A percentile compares a stretch with the other conserved stretches of the same genome.
Conservation (phyloP, 169 alveolate species). For the Babesia gibsoni region DNA sequence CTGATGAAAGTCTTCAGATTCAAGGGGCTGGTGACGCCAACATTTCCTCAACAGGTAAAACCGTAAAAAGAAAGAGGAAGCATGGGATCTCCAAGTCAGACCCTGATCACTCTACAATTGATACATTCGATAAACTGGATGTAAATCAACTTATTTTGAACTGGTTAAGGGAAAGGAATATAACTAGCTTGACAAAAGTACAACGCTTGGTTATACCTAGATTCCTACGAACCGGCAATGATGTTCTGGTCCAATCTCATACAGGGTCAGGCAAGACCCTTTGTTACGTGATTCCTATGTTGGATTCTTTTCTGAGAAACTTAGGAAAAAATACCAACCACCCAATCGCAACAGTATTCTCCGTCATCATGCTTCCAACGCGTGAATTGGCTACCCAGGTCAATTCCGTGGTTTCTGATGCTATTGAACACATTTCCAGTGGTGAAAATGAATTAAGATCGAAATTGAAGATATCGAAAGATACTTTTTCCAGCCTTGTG, state of each 20-base stretch:
- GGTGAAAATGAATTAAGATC: background rate
- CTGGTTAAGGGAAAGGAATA: constrained; percentile 32
- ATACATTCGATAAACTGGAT: constrained; percentile 13
- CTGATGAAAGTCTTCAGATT: no score
- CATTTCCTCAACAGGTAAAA: background rate
- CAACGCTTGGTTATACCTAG: constrained; percentile 39
- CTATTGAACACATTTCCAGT: background rate
- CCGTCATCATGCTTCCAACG: constrained; percentile 94
- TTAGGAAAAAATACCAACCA: background rate
- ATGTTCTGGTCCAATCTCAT: constrained; percentile 58
- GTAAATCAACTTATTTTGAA: constrained; percentile 6
- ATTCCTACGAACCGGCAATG: constrained; percentile 37
- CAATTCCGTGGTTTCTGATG: constrained; percentile 12
- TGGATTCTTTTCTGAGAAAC: constrained; percentile 25
- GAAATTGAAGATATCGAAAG: background rate
- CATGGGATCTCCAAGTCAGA: no score
- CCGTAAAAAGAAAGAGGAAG: no score
- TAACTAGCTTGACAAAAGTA: constrained; percentile 46
- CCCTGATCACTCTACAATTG: no score
- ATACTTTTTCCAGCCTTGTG: constrained; percentile 7
- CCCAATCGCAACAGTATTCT: constrained; percentile 60
- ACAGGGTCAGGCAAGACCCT: constrained; percentile 96
- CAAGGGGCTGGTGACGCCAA: no score
- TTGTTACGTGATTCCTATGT: constrained; percentile 90
- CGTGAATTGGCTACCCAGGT: constrained; percentile 94